phyloP scores from a whole-genome alignment of 139 green algal genomes.

The Micromonas commoda region DNA sequence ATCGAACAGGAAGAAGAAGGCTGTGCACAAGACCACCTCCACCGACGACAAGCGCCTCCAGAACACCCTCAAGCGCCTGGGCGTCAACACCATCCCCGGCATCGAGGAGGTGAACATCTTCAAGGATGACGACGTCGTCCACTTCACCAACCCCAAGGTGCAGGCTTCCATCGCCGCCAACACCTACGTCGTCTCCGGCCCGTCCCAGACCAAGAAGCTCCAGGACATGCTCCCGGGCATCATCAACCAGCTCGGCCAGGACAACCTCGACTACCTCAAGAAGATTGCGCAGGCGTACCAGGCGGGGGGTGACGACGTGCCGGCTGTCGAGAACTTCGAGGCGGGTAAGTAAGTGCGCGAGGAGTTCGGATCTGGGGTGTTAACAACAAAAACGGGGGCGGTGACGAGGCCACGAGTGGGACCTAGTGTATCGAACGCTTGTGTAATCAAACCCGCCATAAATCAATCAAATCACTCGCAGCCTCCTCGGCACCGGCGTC shows the following conservation, averaged over 20 bases:
- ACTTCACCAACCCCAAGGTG: slow-evolving; percentile 97
- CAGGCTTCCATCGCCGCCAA: slow-evolving; percentile 98
- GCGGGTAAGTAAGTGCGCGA: too few relatives aligned
- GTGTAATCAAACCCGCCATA: too few relatives aligned
- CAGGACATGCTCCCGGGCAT: slow-evolving; percentile 76
- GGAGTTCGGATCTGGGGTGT: too few relatives aligned
- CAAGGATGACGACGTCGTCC: slow-evolving; percentile 80
- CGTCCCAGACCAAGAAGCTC: slow-evolving; percentile 75
- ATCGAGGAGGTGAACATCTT: slow-evolving; percentile 99
- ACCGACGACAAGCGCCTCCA: slow-evolving; percentile 98
- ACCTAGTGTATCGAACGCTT: too few relatives aligned
- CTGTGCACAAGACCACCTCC: slow-evolving; percentile 88
- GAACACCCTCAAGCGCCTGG: slow-evolving; percentile 91
- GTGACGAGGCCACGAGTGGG: too few relatives aligned
- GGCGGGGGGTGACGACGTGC: background rate
- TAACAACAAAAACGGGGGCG: too few relatives aligned
- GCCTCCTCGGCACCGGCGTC: too few relatives aligned
- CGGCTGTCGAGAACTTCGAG: background rate
- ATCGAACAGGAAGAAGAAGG: slow-evolving; percentile 92
- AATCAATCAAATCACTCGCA: too few relatives aligned
- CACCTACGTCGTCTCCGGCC: slow-evolving; percentile 95
- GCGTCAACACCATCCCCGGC: slow-evolving; percentile 97
- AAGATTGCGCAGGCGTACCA: slow-evolving; percentile 62
- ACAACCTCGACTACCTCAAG: slow-evolving; percentile 71
- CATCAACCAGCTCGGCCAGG: slow-evolving; percentile 73